Evolutionary conservation across 1,139 yeast species (phyloP).

Genomic region (Diutina siamensis): DNA sequence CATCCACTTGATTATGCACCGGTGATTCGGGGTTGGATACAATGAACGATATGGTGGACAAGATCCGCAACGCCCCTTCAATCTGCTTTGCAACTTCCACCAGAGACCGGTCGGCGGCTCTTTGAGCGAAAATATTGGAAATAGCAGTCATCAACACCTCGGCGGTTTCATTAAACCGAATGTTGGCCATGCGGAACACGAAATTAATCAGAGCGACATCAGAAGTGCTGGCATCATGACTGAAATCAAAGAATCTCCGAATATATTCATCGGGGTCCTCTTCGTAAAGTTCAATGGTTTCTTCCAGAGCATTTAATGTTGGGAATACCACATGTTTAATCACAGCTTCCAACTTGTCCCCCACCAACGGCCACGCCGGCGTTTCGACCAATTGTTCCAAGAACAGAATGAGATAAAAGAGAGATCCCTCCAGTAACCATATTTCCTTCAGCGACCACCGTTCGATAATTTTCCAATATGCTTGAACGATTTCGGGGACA

Average conservation of each 20-base stretch:
- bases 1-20: slow-evolving; percentile 34
- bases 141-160: slow-evolving; percentile 33
- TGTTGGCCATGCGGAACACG: slow-evolving; percentile 37
- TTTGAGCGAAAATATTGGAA: slow-evolving; percentile 37
- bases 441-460: slow-evolving; percentile 44
- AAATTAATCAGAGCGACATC: slow-evolving; percentile 79
- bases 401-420: slow-evolving; percentile 53
- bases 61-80: slow-evolving; percentile 41
- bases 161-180: slow-evolving; percentile 35
- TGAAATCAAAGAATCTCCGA: slow-evolving; percentile 56
- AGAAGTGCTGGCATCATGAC: slow-evolving; percentile 62
- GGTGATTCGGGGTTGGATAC: slow-evolving; percentile 30
- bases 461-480: slow-evolving; percentile 49
- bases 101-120: slow-evolving; percentile 23
- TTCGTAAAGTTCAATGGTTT: slow-evolving; percentile 50
- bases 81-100: slow-evolving; percentile 26
- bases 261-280: slow-evolving; percentile 68
- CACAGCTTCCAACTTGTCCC: slow-evolving; percentile 47
- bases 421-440: slow-evolving; percentile 50
- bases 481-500: slow-evolving; percentile 49
- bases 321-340: slow-evolving; percentile 53
- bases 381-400: slow-evolving; percentile 49
- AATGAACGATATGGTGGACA: slow-evolving; percentile 30
- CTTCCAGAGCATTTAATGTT: slow-evolving; percentile 43
- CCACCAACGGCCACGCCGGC: slow-evolving; percentile 42